phyloP scores from a whole-genome alignment of 2,329 filamentous ascomycete species.

The Alternaria brassicicola region DNA sequence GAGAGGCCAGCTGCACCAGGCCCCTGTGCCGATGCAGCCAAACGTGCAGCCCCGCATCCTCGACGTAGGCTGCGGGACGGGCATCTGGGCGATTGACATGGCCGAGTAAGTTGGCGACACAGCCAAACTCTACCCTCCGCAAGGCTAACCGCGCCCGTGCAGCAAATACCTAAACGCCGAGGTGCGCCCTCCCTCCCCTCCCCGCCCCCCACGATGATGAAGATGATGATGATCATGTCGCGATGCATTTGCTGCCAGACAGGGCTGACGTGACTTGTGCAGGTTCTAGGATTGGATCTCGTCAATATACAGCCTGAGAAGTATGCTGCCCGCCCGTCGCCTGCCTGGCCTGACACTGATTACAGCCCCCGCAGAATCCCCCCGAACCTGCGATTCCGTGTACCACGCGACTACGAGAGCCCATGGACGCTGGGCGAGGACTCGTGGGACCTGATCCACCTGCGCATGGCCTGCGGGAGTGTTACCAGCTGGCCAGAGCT shows the following conservation, averaged over 20 bases:
- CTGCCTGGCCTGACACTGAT: slow-evolving; percentile 45
- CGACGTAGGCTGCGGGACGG: slow-evolving; percentile 82
- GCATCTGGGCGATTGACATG: slow-evolving; percentile 90
- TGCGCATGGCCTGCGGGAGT: slow-evolving; percentile 79
- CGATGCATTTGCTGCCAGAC: slow-evolving; percentile 23
- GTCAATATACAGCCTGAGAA: slow-evolving; percentile 65
- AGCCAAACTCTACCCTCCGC: slow-evolving; percentile 14
- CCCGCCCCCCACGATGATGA: too few relatives aligned
- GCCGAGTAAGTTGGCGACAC: slow-evolving; percentile 65
- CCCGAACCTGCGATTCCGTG: slow-evolving; percentile 68
- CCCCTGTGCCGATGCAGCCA: slow-evolving; percentile 46
- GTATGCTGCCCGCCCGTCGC: slow-evolving; percentile 53
- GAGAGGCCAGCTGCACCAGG: slow-evolving; percentile 55
- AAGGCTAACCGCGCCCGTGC: slow-evolving; percentile 38
- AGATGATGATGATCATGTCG: too few relatives aligned
- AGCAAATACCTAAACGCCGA: slow-evolving; percentile 63
- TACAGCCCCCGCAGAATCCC: slow-evolving; percentile 65
- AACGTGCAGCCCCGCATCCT: slow-evolving; percentile 58
- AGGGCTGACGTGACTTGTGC: slow-evolving; percentile 34
- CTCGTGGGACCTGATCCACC: slow-evolving; percentile 82
- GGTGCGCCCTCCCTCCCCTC: slow-evolving; percentile 37
- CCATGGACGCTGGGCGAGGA: slow-evolving; percentile 71
- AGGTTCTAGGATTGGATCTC: slow-evolving; percentile 66
- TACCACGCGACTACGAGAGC: slow-evolving; percentile 77
- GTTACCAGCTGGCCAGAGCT: slow-evolving; percentile 76